These are phyloP conservation scores for Pistacia vera DNA, from an alignment of 345 rosid genomes.

Conservation along the genomic window DNA sequence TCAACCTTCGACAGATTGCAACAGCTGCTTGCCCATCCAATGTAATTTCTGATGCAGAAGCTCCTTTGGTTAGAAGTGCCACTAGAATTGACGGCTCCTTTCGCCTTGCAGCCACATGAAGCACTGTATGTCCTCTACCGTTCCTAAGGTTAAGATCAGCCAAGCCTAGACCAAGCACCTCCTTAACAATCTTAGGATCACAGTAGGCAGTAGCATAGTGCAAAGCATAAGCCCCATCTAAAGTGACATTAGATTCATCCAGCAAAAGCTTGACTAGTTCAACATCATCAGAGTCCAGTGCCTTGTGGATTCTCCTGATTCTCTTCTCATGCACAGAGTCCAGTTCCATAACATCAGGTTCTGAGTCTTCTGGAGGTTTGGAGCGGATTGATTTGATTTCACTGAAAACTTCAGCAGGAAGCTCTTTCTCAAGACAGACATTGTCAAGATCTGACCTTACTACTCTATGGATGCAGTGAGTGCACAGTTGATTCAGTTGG, in stretches of 20 bases:
- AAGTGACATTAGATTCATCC: constrained; percentile 31
- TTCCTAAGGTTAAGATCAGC: constrained; percentile 40
- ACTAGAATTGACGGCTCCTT: constrained; percentile 37
- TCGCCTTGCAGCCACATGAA: constrained; percentile 54
- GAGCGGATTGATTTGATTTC: constrained; percentile 28
- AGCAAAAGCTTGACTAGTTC: constrained; percentile 39
- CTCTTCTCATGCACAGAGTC: constrained; percentile 26
- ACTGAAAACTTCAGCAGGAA: constrained; percentile 29
- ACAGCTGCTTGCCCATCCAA: constrained; percentile 45
- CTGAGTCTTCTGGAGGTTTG: constrained; percentile 12
- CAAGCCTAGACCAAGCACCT: constrained; percentile 32
- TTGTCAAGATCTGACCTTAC: constrained; percentile 36
- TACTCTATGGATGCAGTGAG: constrained; percentile 31
- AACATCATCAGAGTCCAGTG: constrained; percentile 48
- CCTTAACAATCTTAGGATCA: constrained; percentile 46
- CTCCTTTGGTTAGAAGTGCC: constrained; percentile 41
- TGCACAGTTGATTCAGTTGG: constrained; percentile 30
- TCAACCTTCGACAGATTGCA: constrained; percentile 40
- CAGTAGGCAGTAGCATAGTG: constrained; percentile 56
- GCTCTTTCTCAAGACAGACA: constrained; percentile 36
- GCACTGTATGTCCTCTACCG: constrained; percentile 41
- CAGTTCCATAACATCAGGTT: not conserved
- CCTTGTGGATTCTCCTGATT: constrained; percentile 42
- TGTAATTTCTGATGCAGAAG: constrained; percentile 31
- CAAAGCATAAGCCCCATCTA: constrained; percentile 44